Base-by-base conservation (phyloP, 2,329 filamentous ascomycete genomes). In the Epichloe gansuensis region DNA sequence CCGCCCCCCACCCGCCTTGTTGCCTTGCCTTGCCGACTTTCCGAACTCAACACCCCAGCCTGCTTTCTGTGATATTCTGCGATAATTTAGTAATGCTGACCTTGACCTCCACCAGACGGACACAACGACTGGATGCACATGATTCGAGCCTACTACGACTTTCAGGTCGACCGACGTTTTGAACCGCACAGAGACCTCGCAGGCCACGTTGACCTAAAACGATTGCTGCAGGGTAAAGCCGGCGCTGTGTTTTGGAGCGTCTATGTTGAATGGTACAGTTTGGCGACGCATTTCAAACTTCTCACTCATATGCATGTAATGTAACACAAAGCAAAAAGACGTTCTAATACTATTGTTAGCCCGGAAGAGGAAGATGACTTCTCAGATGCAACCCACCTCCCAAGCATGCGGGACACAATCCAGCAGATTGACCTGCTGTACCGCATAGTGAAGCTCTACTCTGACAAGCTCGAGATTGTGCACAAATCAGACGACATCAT, bases 181-280 rank as follows among this genome's bases (percentile, higher is more conserved):
- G 35, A 38, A 38, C 35, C 35, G 35, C 35, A 38, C 13, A 38
- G 35, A 38, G 35, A 38, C 11, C 35, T 38, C 13, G 35, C 47
- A 11, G 47, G 74, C 3, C 87, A 97, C 58, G 84, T 93, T 50
- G 91, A 97, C 65, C 71, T 95, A 8, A 82, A 85, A 1, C 81
- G 90, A 5, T 74, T 95, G 47, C 74, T 78, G 38, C 67, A 79
- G 48, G 89, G 90, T 1, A 74, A 76, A 58, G 81, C 84, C 56
- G 89, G 89, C 40, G 91, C 89, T 51, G 83, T 87, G n/a, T 96
- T 96, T 65, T 96, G 90, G 91, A 90, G 85, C 63, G 88, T 93
- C 9, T 97, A 77, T 61, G 81, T 85, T 38, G 35, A 38, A 15
- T 38, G 35, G 35, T 38, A 38, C 35, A 38, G 35, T 13, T 38